phyloP scores from a whole-genome alignment of 768 basidiomycete species.

The Tremella fuciformis region DNA sequence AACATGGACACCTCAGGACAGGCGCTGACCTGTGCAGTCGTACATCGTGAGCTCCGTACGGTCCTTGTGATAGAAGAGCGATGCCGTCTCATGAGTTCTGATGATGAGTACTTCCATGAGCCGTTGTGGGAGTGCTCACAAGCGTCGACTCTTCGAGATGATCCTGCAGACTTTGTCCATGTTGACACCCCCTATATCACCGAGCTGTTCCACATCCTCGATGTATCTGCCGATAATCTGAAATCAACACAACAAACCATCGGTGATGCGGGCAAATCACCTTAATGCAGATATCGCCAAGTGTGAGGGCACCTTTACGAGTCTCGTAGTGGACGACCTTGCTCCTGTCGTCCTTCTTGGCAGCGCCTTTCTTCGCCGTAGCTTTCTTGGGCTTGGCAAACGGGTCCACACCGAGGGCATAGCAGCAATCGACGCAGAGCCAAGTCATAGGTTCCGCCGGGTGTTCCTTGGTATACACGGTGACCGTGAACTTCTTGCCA shows the following conservation, averaged over 20 bases:
- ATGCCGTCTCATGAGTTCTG: conserved; percentile 75
- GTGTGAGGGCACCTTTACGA: conserved; percentile 61
- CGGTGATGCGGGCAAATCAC: conserved; percentile 53
- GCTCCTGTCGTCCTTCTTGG: conserved; percentile 64
- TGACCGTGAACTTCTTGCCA: conserved; percentile 80
- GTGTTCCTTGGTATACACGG: conserved; percentile 70
- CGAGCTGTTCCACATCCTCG: conserved; percentile 68
- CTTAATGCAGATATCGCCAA: conserved; percentile 77
- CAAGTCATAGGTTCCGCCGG: conserved; percentile 70
- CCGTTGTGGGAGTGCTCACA: conserved; percentile 60
- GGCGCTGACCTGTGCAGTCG: conserved; percentile 80
- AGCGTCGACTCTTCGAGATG: conserved; percentile 71
- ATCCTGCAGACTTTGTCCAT: conserved; percentile 79
- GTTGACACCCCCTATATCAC: conserved; percentile 81
- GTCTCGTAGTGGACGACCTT: conserved; percentile 66
- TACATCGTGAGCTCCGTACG: conserved; percentile 71
- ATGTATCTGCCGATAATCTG: conserved; percentile 82
- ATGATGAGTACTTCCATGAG: conserved; percentile 12
- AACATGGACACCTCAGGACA: neutral
- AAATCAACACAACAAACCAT: conserved; percentile 9
- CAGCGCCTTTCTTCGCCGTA: conserved; percentile 46
- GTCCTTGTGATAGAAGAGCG: conserved; percentile 74
- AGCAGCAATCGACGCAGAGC: conserved; percentile 80
- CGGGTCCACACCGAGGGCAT: conserved; percentile 71
- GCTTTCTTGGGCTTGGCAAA: conserved; percentile 67